Evolutionary conservation across 176 grass and related monocot species (phyloP), one percentile per base, ranked within the genome.

Genomic region (Rhynchospora tenuis): DNA sequence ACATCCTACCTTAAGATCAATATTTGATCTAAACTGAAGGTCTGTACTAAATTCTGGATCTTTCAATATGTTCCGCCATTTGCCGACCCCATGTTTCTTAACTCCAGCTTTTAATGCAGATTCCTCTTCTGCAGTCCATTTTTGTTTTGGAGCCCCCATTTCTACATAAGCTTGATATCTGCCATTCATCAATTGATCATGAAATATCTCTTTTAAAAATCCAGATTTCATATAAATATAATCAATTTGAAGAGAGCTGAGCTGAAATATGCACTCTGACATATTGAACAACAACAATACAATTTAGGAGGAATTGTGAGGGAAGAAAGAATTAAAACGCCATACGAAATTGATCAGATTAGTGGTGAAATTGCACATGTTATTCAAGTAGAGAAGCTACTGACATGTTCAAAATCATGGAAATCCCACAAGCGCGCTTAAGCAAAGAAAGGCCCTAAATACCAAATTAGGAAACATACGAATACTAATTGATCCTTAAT

Each of bases 91-190:
- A 60, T 98, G 92, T 84, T 91, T 94, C 80, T 83, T 88, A 19
- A 98, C 95, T 78, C 95, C 95, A 82, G 95, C 90, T 88, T 94
- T 98, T 74, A 98, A 89, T 52, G 95, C 95, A 29, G 92, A 84
- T 82, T 98, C 92, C 82, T 98, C 95, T 74, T 94, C 95, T 2
- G 85, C 33, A 26, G 92, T 98, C 95, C 95, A 98, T 73, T 91
- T 89, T 91, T 98, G 95, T 87, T 94, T 98, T 13, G 92, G 95
- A 17, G 89, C 95, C 66, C 95, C 95, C 95, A 98, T 97, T 52
- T 63, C 20, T 66, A 64, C 59, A 82, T 64, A 64, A 27, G 80
- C 72, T 29, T 76, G 72, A 14, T 76, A 54, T 76, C 72, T 76
- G 72, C 48, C 5, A 23, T 28, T 75, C 5, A 51, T 11, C 43